A percentile compares a stretch with the other conserved stretches of the same genome.
Conservation (phyloP, 1,139 yeast genomes). For the Petasospora rhodanensis region DNA sequence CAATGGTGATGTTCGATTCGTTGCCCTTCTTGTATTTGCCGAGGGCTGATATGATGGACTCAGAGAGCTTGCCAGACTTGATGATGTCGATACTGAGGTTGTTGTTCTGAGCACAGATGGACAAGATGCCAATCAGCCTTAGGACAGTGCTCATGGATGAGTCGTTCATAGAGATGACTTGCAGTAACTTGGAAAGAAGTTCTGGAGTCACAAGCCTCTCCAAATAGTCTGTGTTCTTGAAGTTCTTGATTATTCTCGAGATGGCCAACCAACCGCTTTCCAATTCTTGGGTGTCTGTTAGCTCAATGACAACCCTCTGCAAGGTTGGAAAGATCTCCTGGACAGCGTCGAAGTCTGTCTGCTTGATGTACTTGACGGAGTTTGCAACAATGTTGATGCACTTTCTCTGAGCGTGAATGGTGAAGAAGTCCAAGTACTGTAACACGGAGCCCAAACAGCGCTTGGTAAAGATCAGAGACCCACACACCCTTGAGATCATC, state of each 20-base stretch:
- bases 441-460: slow-evolving; percentile 68
- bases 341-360: slow-evolving; percentile 27
- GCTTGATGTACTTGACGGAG: slow-evolving; percentile 41
- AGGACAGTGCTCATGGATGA: slow-evolving; percentile 25
- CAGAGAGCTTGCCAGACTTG: slow-evolving; percentile 38
- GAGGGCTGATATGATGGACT: slow-evolving; percentile 41
- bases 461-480: slow-evolving; percentile 45
- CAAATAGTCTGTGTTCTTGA: slow-evolving; percentile 41
- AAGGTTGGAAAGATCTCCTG: slow-evolving; percentile 58
- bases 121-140: slow-evolving; percentile 40
- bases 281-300: slow-evolving; percentile 57
- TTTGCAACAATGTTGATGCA: slow-evolving; percentile 77
- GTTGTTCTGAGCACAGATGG: slow-evolving; percentile 26
- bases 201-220: slow-evolving; percentile 40
- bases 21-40: slow-evolving; percentile 34
- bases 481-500: slow-evolving; percentile 55
- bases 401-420: slow-evolving; percentile 84
- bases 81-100: slow-evolving; percentile 39
- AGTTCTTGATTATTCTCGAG: slow-evolving; percentile 55
- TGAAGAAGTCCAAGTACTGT: slow-evolving; percentile 79
- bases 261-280: slow-evolving; percentile 69
- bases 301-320: slow-evolving; percentile 55
- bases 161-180: slow-evolving; percentile 24
- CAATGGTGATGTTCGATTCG: slow-evolving; percentile 42
- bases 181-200: slow-evolving; percentile 30